Evolutionary conservation across 768 basidiomycete genomes (phyloP).

Genomic region (Mycena indigotica): DNA sequence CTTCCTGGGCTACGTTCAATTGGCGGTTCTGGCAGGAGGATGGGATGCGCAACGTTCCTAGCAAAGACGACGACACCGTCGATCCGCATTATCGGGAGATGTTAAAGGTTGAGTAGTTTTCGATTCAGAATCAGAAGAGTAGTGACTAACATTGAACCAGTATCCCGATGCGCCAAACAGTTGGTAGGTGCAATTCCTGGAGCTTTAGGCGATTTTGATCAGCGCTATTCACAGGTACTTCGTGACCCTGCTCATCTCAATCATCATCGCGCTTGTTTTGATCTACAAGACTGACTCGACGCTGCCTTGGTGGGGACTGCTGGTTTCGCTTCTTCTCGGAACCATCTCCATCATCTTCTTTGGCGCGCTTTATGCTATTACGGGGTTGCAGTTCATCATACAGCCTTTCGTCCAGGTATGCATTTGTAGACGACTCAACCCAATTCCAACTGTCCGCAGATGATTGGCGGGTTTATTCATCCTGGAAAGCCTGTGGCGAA

Average conservation of each 20-base stretch:
- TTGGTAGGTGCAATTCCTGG: slow-evolving; percentile 49
- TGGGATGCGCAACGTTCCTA: slow-evolving; percentile 36
- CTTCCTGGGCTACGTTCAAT: slow-evolving; percentile 38
- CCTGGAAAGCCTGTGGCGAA: slow-evolving; percentile 70
- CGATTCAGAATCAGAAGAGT: background rate
- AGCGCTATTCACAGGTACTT: slow-evolving; percentile 31
- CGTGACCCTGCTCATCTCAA: slow-evolving; percentile 42
- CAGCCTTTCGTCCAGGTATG: slow-evolving; percentile 54
- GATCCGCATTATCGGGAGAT: slow-evolving; percentile 56
- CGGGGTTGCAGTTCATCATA: slow-evolving; percentile 47
- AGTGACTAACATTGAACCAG: slow-evolving; percentile 20
- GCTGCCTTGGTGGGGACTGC: slow-evolving; percentile 55
- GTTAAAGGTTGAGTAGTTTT: slow-evolving; percentile 34
- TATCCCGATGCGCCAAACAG: slow-evolving; percentile 61
- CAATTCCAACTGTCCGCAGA: slow-evolving; percentile 37
- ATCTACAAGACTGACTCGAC: slow-evolving; percentile 52
- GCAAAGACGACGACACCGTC: slow-evolving; percentile 34
- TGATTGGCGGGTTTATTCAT: slow-evolving; percentile 60
- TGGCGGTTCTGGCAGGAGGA: slow-evolving; percentile 47
- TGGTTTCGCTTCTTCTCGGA: slow-evolving; percentile 45
- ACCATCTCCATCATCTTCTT: slow-evolving; percentile 50
- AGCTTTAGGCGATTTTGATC: slow-evolving; percentile 42
- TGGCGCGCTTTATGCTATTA: slow-evolving; percentile 47
- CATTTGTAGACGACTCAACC: slow-evolving; percentile 22
- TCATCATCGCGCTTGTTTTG: slow-evolving; percentile 44